These are phyloP conservation scores for Sporothrix mexicana DNA, from an alignment of 2,329 filamentous ascomycete genomes.

Conservation along the genomic window DNA sequence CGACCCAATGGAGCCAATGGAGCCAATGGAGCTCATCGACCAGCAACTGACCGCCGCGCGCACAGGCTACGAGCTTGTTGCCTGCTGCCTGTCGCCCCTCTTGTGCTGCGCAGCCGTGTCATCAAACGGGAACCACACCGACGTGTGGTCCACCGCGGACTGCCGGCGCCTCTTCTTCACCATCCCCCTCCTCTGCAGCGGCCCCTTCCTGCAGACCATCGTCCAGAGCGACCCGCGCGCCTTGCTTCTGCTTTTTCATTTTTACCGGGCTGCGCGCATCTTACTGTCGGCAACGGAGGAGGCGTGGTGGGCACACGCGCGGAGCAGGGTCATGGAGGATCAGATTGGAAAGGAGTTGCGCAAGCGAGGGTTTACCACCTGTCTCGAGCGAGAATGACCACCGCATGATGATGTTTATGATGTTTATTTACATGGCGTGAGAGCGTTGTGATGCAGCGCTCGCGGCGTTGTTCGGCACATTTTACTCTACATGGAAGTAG, in stretches of 20 bases:
- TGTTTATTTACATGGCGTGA: too few species aligned
- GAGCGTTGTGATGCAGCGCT: too few species aligned
- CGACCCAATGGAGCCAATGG: too few species aligned
- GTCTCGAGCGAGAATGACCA: too few species aligned
- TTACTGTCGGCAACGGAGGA: neutral
- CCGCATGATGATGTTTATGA: too few species aligned
- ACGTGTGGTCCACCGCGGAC: too few species aligned
- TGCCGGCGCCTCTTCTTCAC: conserved; percentile 20
- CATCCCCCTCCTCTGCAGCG: conserved; percentile 15
- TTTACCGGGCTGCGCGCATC: neutral
- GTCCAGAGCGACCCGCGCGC: neutral
- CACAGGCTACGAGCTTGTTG: conserved; percentile 1
- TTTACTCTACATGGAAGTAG: too few species aligned
- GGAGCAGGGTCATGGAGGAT: neutral
- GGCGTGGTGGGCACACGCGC: neutral
- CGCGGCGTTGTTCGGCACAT: too few species aligned
- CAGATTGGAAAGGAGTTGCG: neutral
- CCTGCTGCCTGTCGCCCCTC: neutral
- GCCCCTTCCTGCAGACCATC: neutral
- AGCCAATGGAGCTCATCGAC: too few species aligned
- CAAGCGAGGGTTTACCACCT: neutral
- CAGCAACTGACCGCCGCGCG: neutral
- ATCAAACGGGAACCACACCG: too few species aligned
- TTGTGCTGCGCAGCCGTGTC: too few species aligned
- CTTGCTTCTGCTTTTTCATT: conserved; percentile 4